These are phyloP conservation scores for Cyberlindnera meyerae DNA, from an alignment of 805 yeast genomes.

Conservation along the genomic window DNA sequence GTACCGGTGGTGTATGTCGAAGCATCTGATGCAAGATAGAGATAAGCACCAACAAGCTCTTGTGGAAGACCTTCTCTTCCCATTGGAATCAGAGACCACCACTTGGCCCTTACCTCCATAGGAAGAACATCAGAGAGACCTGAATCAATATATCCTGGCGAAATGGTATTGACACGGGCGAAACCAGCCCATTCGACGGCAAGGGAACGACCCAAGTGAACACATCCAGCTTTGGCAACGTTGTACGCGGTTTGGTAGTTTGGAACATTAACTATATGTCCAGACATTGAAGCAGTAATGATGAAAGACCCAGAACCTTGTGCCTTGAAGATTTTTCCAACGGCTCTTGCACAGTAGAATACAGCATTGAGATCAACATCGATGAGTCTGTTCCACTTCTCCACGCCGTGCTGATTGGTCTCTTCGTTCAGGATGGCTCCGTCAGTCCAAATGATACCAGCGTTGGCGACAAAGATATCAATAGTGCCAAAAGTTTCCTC, in stretches of 20 bases:
- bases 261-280: slow-evolving; percentile 81
- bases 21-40: slow-evolving; percentile 78
- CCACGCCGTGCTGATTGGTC: slow-evolving; percentile 23
- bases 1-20: slow-evolving; percentile 76
- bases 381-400: slow-evolving; percentile 68
- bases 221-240: slow-evolving; percentile 23
- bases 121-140: slow-evolving; percentile 52
- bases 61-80: slow-evolving; percentile 73
- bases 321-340: slow-evolving; percentile 66
- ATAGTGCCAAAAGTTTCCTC: slow-evolving; percentile 65
- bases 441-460: slow-evolving; percentile 79
- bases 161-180: slow-evolving; percentile 77
- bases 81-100: slow-evolving; percentile 54
- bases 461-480: slow-evolving; percentile 84
- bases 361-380: slow-evolving; percentile 76
- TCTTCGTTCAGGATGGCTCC: slow-evolving; percentile 48
- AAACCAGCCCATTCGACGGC: slow-evolving; percentile 79
- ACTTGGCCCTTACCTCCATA: slow-evolving; percentile 38
- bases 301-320: slow-evolving; percentile 76
- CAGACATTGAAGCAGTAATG: slow-evolving; percentile 87
- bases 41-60: slow-evolving; percentile 75
- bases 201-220: slow-evolving; percentile 19
- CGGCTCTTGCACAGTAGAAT: slow-evolving; percentile 70
- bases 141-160: slow-evolving; percentile 84
- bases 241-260: slow-evolving; percentile 84